Conservation (phyloP, 2,329 filamentous ascomycete species). For the Fusarium begoniae region DNA sequence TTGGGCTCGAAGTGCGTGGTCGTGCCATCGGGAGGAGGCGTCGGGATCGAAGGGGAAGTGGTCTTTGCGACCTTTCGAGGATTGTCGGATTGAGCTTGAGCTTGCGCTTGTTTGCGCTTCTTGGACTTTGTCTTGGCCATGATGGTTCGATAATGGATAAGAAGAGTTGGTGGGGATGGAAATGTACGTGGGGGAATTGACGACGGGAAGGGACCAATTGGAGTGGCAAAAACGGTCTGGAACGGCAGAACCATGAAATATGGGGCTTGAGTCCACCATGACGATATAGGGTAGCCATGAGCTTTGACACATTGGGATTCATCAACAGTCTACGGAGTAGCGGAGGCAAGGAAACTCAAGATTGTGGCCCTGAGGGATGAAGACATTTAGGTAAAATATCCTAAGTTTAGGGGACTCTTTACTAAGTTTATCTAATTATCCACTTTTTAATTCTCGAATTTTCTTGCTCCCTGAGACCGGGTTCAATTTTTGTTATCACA, state of each 20-base stretch:
- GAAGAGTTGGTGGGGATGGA: conserved; percentile 11
- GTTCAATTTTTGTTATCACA: fast-evolving
- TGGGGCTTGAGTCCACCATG: too few species aligned
- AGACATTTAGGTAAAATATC: fast-evolving
- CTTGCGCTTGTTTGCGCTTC: conserved; percentile 55
- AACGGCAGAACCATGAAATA: not conserved
- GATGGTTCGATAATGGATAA: conserved; percentile 8
- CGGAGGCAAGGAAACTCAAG: not conserved
- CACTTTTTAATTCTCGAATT: fast-evolving
- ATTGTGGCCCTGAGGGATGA: not conserved
- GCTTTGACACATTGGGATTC: not conserved
- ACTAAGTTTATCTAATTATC: not conserved
- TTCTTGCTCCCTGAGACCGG: not conserved
- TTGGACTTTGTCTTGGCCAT: conserved; percentile 58
- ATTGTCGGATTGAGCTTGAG: conserved; percentile 46
- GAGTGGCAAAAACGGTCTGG: conserved; percentile 20
- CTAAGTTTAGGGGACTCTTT: not conserved
- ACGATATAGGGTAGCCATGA: not conserved
- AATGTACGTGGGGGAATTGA: conserved; percentile 11
- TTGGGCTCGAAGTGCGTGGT: conserved; percentile 53
- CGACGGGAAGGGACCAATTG: not conserved
- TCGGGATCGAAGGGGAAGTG: conserved; percentile 34
- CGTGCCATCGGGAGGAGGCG: conserved; percentile 49
- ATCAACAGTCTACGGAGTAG: not conserved
- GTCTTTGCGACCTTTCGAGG: conserved; percentile 53